Evolutionary conservation across 208 protist genomes (phyloP).

Genomic region (Acanthamoeba rhysodes): DNA sequence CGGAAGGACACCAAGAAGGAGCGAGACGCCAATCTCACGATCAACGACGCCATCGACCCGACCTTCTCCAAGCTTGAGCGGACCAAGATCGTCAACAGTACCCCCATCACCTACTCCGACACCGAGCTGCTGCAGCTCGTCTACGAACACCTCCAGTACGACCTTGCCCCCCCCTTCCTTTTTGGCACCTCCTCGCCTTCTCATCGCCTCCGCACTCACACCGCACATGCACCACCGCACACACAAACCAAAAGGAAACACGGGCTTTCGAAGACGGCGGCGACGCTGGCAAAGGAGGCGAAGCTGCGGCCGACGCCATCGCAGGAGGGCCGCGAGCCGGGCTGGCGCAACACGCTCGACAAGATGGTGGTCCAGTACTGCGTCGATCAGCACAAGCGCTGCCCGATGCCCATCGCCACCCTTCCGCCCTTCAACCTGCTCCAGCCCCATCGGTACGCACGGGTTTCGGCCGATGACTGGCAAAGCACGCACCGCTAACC

Average conservation of each 20-base stretch:
- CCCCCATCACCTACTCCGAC: conserved; percentile 77
- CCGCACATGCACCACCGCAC: not conserved
- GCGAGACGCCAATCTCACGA: conserved; percentile 4
- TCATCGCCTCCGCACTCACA: not conserved
- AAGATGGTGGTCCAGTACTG: conserved; percentile 79
- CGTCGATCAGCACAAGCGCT: conserved; percentile 79
- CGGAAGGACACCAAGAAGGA: conserved; percentile 57
- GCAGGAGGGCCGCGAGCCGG: not conserved
- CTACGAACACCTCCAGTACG: conserved; percentile 78
- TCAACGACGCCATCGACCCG: conserved; percentile 79
- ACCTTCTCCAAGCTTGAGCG: conserved; percentile 76
- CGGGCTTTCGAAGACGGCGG: conserved; percentile 70
- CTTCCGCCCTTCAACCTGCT: conserved; percentile 76
- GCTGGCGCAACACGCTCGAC: conserved; percentile 65
- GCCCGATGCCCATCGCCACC: conserved; percentile 72
- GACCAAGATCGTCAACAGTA: conserved; percentile 78
- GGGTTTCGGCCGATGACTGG: not conserved
- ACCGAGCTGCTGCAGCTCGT: conserved; percentile 82
- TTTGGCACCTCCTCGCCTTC: too few species aligned
- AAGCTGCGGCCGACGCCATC: not conserved
- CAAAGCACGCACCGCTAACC: too few species aligned
- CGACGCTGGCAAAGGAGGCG: conserved; percentile 59
- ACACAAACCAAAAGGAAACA: conserved; percentile 22
- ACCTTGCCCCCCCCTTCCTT: not conserved
- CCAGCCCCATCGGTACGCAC: conserved; percentile 52